Evolutionary conservation across 1,284 basidiomycete genomes (phyloP).

Genomic region (Marasmius oreades): DNA sequence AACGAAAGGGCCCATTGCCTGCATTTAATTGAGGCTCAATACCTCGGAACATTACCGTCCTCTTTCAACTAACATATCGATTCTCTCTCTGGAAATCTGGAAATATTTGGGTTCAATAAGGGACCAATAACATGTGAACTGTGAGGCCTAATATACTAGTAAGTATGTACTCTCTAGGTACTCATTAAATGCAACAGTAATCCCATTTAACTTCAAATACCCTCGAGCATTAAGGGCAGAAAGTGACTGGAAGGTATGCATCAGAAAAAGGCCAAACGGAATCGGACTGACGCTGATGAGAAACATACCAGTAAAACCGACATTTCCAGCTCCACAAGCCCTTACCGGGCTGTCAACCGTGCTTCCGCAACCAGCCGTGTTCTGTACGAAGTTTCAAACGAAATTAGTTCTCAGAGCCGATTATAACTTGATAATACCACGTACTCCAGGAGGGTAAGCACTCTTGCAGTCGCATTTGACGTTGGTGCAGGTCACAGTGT

Average conservation of each 20-base stretch:
- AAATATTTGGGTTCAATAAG: no score
- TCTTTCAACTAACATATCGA: no score
- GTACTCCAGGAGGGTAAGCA: conserved; percentile 34
- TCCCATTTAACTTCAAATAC: no score
- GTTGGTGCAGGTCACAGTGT: conserved; percentile 35
- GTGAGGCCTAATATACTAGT: no score
- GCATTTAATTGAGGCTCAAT: no score
- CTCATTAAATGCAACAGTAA: no score
- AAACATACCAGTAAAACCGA: conserved; percentile 5
- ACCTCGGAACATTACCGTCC: no score
- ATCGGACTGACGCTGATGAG: neutral
- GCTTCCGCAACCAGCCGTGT: conserved; percentile 12
- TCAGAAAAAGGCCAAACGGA: neutral
- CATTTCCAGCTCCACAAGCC: conserved; percentile 4
- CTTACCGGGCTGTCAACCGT: conserved; percentile 10
- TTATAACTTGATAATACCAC: no score
- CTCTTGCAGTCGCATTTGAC: conserved; percentile 32
- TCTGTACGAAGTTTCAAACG: neutral
- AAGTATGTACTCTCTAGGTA: no score
- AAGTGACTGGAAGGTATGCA: neutral
- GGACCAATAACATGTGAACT: no score
- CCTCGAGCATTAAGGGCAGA: neutral
- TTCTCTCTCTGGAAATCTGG: no score
- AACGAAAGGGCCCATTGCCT: no score
- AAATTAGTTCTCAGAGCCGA: neutral